Conservation (phyloP, 371 early-diverging fungal genomes). For the Syncephalastrum racemosum region DNA sequence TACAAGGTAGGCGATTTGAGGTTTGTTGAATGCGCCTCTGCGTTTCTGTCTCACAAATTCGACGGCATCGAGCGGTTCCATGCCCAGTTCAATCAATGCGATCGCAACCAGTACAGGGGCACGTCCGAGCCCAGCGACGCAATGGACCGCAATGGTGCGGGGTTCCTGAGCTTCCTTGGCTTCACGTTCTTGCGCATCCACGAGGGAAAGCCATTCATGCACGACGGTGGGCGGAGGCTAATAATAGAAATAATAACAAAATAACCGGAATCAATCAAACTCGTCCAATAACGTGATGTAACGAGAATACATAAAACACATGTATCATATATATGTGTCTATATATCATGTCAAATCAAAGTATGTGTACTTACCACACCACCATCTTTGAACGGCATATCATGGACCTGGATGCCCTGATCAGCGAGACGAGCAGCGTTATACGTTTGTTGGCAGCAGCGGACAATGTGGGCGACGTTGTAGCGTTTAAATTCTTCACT, state of each 20-base stretch:
- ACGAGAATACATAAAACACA: not conserved
- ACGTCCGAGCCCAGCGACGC: constrained; percentile 83
- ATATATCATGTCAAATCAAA: too few relatives aligned
- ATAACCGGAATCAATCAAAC: not conserved
- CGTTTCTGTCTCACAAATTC: constrained; percentile 73
- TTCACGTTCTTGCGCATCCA: constrained; percentile 45
- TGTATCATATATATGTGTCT: not conserved
- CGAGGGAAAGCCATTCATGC: constrained; percentile 70
- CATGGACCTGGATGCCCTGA: constrained; percentile 72
- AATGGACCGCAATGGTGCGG: constrained; percentile 78
- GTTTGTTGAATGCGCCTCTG: constrained; percentile 80
- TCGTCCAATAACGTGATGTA: not conserved
- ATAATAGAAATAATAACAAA: not conserved
- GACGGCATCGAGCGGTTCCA: constrained; percentile 75
- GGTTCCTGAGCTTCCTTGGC: constrained; percentile 29
- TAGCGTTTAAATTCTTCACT: constrained; percentile 69
- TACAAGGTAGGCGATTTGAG: constrained; percentile 73
- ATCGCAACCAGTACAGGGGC: constrained; percentile 74
- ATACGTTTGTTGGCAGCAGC: constrained; percentile 92
- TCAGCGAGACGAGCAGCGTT: constrained; percentile 49
- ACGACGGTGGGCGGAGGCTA: constrained; percentile 71
- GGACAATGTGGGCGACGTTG: constrained; percentile 81
- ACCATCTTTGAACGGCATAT: constrained; percentile 83
- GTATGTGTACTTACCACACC: constrained; percentile 50
- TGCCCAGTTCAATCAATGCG: constrained; percentile 78